These are phyloP conservation scores for Mortierella sp. DNA, from an alignment of 371 early-diverging fungal species.

Conservation along the genomic window DNA sequence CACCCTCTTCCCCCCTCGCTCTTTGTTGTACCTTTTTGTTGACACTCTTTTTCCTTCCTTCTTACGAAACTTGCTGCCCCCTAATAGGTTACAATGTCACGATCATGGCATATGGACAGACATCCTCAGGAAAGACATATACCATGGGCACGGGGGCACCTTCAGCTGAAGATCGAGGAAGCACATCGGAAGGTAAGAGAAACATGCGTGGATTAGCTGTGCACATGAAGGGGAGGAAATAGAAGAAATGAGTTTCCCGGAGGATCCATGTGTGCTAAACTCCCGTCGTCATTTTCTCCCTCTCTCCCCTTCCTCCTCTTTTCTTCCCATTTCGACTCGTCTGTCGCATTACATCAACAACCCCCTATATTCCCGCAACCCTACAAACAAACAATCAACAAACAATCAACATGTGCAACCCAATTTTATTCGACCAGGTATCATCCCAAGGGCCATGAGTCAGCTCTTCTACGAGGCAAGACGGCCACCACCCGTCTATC, in stretches of 20 bases:
- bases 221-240: background rate
- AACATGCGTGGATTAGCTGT: background rate
- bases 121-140: slow-evolving; percentile 98
- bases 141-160: slow-evolving; percentile 97
- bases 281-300: background rate
- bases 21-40: background rate
- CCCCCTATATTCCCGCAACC: background rate
- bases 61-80: background rate
- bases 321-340: background rate
- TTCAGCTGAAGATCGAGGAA: slow-evolving; percentile 63
- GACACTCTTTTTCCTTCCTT: background rate
- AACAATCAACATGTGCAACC: background rate
- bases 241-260: background rate
- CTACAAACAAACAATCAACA: background rate
- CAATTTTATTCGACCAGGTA: slow-evolving; percentile 66
- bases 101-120: slow-evolving; percentile 98
- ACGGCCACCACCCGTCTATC: slow-evolving; percentile 41
- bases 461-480: slow-evolving; percentile 81
- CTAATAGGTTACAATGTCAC: slow-evolving; percentile 91
- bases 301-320: background rate
- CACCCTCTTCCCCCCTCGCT: background rate
- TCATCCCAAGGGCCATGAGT: slow-evolving; percentile 92
- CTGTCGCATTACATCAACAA: background rate
- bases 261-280: slow-evolving; percentile 7
- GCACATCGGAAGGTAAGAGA: slow-evolving; percentile 60